Evolutionary conservation across 2,329 filamentous ascomycete species (phyloP).

Genomic region (Podosphaera fusca): DNA sequence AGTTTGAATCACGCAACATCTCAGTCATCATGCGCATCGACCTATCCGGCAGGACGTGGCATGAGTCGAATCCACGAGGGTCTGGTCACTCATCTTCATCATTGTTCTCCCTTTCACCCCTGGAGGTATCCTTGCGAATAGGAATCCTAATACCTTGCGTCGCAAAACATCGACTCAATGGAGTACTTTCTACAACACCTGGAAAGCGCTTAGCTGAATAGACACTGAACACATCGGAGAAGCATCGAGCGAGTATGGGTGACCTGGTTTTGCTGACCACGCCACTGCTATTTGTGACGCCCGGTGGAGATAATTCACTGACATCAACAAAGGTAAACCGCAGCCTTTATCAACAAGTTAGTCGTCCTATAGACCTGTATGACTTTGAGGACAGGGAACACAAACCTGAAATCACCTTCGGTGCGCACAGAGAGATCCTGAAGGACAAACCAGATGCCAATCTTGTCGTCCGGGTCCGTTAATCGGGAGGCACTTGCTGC

Average conservation of each 20-base stretch:
- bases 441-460: slow-evolving; percentile 89
- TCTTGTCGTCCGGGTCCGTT: slow-evolving; percentile 53
- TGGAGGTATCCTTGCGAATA: slow-evolving; percentile 59
- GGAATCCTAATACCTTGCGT: slow-evolving; percentile 91
- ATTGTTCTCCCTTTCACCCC: slow-evolving; percentile 9
- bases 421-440: slow-evolving; percentile 89
- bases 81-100: slow-evolving; percentile 8
- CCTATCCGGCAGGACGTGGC: too few species aligned
- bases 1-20: too few species aligned
- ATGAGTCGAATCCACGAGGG: neutral
- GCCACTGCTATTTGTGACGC: slow-evolving; percentile 14
- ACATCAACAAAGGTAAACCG: slow-evolving; percentile 69
- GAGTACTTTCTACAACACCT: slow-evolving; percentile 82
- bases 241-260: slow-evolving; percentile 63
- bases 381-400: neutral
- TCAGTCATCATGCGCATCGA: too few species aligned
- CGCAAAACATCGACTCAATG: slow-evolving; percentile 79
- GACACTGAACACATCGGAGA: slow-evolving; percentile 76
- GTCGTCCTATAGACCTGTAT: too few species aligned
- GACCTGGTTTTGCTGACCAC: slow-evolving; percentile 51
- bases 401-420: slow-evolving; percentile 72
- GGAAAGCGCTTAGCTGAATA: slow-evolving; percentile 97
- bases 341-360: slow-evolving; percentile 20
- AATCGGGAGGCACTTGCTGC: slow-evolving; percentile 73
- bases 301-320: slow-evolving; percentile 22